Base-by-base conservation (phyloP, 805 yeast genomes). In the Tanozyma kutaoensis region DNA sequence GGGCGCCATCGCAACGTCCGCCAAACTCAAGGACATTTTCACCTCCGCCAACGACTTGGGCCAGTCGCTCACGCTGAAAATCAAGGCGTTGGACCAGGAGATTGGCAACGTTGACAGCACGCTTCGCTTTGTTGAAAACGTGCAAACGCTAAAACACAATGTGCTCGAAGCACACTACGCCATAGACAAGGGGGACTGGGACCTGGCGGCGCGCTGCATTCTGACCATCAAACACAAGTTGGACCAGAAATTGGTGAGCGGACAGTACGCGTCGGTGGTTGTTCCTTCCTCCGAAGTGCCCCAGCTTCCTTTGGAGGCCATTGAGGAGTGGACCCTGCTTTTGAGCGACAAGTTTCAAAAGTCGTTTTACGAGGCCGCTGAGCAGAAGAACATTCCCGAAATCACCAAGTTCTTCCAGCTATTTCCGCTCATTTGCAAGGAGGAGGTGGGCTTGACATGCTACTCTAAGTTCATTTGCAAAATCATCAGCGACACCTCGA, bases 221-320 rank as follows among this genome's bases (percentile, higher is more conserved):
- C 37, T 48, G 28, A 47, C 49, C 8, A 48, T 59, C 21, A 45
- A 39, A 14, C 37, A 45, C 17, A 43, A 53, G 30, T 52, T 88
- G 21, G 81, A 93, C 0, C 38, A 48, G 1, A 63, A 59, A 1
- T 45, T 78, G 11, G 56, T 64, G 14, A 36, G 51, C 11, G 86
- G 94, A 12, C 58, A 68, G 29, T 85, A 77, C 48, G 88, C 93
- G 2, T 66, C 73, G 26, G 72, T 64, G 24, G 80, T 79, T 41
- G 88, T 88, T 12, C 98, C 98, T 1, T 73, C 93, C 0, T 60
- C 78, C 8, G 93, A 82, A 30, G 62, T 85, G 11, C 94, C 95
- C 0, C 93, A 82, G 27, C 55, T 67, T 28, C 97, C 98, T 0
- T 43, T 47, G 8, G 62, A 52, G 2, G 52, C 79, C 0, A 40